Percentiles rank a stretch among this genome's conserved stretches.
Evolutionary conservation across 2,329 filamentous ascomycete species (phyloP).

Genomic region (Fusarium nodosum): DNA sequence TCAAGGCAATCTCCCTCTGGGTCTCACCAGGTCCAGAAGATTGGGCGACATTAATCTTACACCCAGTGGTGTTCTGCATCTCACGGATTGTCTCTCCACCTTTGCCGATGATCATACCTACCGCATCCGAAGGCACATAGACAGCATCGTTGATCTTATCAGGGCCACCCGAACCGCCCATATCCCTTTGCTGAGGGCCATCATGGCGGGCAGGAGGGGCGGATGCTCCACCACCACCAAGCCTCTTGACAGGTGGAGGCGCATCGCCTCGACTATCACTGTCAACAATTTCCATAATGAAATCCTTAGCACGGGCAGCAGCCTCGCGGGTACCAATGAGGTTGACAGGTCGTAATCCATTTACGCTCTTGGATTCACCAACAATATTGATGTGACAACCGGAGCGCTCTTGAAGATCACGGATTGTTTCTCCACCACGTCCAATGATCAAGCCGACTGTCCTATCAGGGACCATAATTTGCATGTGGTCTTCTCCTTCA

Average conservation of each 20-base stretch:
- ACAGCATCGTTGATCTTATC: constrained; percentile 88
- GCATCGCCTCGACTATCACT: constrained; percentile 79
- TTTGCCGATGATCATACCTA: constrained; percentile 97
- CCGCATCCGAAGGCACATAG: constrained; percentile 88
- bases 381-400: constrained; percentile 98
- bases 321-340: constrained; percentile 84
- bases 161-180: constrained; percentile 58
- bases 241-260: constrained; percentile 50
- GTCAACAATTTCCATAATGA: constrained; percentile 94
- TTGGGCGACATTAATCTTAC: constrained; percentile 94
- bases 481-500: constrained; percentile 86
- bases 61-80: constrained; percentile 88
- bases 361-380: constrained; percentile 91
- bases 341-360: constrained; percentile 90
- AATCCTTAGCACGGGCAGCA: constrained; percentile 82
- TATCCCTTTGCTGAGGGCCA: constrained; percentile 52
- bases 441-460: constrained; percentile 95
- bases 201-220: constrained; percentile 50
- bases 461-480: constrained; percentile 95
- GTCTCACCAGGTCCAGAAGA: constrained; percentile 81
- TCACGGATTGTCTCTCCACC: constrained; percentile 94
- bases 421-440: constrained; percentile 92
- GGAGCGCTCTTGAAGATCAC: constrained; percentile 89
- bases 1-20: constrained; percentile 87
- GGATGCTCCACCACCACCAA: constrained; percentile 46